These are phyloP conservation scores for Anisodus acutangulus DNA, from an alignment of 257 asterid species.

Conservation along the genomic window DNA sequence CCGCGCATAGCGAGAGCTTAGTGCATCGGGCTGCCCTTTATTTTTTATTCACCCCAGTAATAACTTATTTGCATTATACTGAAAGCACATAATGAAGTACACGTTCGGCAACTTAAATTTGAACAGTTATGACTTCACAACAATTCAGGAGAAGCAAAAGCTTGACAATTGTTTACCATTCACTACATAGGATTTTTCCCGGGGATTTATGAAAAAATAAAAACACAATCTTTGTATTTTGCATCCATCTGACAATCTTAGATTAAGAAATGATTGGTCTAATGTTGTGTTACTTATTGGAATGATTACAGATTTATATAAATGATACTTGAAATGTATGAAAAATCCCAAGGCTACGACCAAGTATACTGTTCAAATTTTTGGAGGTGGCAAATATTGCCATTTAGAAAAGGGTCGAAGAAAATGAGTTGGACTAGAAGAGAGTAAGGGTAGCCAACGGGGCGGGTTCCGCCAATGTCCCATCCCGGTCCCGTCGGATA, in stretches of 20 bases:
- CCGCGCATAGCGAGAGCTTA: too few relatives aligned
- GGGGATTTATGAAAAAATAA: neutral
- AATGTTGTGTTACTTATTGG: neutral
- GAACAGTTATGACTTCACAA: too few relatives aligned
- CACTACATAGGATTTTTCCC: neutral
- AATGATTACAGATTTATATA: neutral
- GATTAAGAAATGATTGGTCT: neutral
- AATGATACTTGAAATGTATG: neutral
- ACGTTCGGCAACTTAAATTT: too few relatives aligned
- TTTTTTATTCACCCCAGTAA: neutral
- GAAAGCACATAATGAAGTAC: neutral
- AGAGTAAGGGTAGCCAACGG: neutral
- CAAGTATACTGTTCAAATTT: neutral
- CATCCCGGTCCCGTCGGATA: too few relatives aligned
- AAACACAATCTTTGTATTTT: neutral
- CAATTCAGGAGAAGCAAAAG: too few relatives aligned
- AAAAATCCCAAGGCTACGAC: neutral
- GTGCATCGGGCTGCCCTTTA: too few relatives aligned
- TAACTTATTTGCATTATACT: neutral
- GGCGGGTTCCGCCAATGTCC: too few relatives aligned
- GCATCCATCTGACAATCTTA: neutral
- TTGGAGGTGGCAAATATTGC: neutral
- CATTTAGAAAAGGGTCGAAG: neutral
- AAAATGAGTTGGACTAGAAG: neutral
- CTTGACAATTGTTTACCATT: too few relatives aligned